phyloP scores from a whole-genome alignment of 805 yeast species.

The Ogataea siamensis region DNA sequence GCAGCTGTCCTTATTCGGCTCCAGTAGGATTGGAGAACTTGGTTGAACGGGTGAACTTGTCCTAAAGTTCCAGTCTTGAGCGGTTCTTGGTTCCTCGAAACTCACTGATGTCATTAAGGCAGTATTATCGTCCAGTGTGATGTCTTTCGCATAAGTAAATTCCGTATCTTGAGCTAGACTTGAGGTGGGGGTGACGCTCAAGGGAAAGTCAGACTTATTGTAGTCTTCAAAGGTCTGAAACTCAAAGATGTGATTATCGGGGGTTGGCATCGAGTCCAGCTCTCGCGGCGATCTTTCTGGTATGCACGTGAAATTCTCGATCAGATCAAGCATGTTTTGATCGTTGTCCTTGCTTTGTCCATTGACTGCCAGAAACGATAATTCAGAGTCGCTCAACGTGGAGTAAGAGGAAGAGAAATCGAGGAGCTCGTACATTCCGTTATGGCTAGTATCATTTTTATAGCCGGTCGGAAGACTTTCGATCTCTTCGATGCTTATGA shows the following conservation, averaged over 20 bases:
- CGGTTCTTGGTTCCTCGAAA: slow-evolving; percentile 3
- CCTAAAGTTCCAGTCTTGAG: slow-evolving; percentile 3
- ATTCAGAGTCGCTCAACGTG: slow-evolving; percentile 2
- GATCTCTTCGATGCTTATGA: not conserved
- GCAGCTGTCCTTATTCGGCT: slow-evolving; percentile 1
- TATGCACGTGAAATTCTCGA: slow-evolving; percentile 7
- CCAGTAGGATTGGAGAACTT: not conserved
- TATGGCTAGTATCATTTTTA: not conserved
- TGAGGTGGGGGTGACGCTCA: slow-evolving; percentile 14
- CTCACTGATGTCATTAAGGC: slow-evolving; percentile 1
- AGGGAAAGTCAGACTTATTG: slow-evolving; percentile 8
- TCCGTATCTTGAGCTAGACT: slow-evolving; percentile 11
- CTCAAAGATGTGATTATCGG: slow-evolving; percentile 16
- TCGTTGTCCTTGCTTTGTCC: slow-evolving; percentile 1
- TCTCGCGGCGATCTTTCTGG: slow-evolving; percentile 10
- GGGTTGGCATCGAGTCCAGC: slow-evolving; percentile 11
- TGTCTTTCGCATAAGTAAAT: slow-evolving; percentile 3
- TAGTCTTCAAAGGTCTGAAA: slow-evolving; percentile 9
- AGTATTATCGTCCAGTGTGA: not conserved
- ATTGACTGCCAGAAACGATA: not conserved
- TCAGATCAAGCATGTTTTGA: slow-evolving; percentile 12
- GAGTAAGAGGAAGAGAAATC: slow-evolving; percentile 12
- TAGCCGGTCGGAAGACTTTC: not conserved
- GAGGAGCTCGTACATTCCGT: not conserved
- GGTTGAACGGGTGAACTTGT: not conserved